Evolutionary conservation across 169 alveolate species (phyloP).

Genomic region (Plasmodium blacklocki): DNA sequence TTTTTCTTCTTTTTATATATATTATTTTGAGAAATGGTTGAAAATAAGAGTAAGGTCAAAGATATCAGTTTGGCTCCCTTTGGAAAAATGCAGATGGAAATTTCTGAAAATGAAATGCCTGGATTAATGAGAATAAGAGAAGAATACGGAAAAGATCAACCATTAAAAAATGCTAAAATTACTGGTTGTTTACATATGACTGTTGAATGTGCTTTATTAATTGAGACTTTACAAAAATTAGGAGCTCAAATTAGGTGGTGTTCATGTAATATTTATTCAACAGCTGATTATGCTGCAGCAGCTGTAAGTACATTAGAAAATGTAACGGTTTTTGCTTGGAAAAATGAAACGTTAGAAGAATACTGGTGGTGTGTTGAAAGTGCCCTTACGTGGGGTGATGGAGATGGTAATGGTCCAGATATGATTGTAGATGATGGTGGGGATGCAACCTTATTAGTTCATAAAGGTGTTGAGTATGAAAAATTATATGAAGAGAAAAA

Average conservation of each 20-base stretch:
- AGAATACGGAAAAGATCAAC: constrained; percentile 92
- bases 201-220: constrained; percentile 86
- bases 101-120: constrained; percentile 98
- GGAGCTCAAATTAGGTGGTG: constrained; percentile 99
- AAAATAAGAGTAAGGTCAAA: constrained; percentile 83
- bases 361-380: constrained; percentile 98
- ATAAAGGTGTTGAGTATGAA: constrained; percentile 92
- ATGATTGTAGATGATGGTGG: constrained; percentile 99
- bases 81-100: constrained; percentile 94
- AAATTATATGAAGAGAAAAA: constrained; percentile 79
- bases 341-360: constrained; percentile 95
- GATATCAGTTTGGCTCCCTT: constrained; percentile 93
- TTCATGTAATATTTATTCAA: constrained; percentile 97
- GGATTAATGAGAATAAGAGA: constrained; percentile 95
- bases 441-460: constrained; percentile 95
- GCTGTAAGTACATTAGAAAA: constrained; percentile 91
- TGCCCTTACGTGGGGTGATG: constrained; percentile 96
- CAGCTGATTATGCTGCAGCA: constrained; percentile 99
- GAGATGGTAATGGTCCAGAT: constrained; percentile 96
- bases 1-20: neutral
- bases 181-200: constrained; percentile 99
- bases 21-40: constrained; percentile 28
- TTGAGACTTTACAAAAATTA: constrained; percentile 91
- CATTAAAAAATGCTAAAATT: constrained; percentile 95
- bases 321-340: constrained; percentile 98